Evolutionary conservation across 1,284 basidiomycete genomes (phyloP), one percentile per base, ranked within the genome.

Genomic region (Schizophyllum commune): DNA sequence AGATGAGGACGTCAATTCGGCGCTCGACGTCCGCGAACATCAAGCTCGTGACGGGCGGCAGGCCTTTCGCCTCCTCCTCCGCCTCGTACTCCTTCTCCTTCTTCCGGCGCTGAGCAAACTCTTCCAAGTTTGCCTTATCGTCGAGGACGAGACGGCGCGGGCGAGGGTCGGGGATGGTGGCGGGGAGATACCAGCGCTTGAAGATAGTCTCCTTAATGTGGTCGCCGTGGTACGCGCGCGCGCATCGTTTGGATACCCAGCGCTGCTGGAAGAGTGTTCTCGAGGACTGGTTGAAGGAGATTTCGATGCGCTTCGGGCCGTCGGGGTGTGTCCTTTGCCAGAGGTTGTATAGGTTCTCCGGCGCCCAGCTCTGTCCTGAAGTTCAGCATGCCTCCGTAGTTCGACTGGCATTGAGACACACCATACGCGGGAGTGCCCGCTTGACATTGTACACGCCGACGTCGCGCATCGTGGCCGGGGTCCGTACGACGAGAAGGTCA

Each of bases 191-290:
- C 91, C 94, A 96, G 58, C 92, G 86, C 73, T 96, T 96, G 84
- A 98, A 98, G 52, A 88, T 86, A 69, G 89, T 91, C 77, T 96
- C 94, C 60, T 89, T 88, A 65, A 98, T 94, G 75, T 86, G 91
- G 81, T 99, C 96, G 52, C 96, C 96, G 72, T 99, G 96, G 79
- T 99, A 99, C 4, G 87, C 95, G 62, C 96, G 88, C 33, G 94
- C 83, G 64, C 96, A 84, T n/a, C 88, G 83, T 75, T 98, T 98
- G 17, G 93, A 85, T 22, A 80, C 80, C 92, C 94, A 98, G 52
- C 96, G 89, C 71, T 98, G 92, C 75, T 97, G 92, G 77, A 92
- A 98, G 58, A 98, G 83, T 0, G 91, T 89, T 61, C 80, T 82
- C 59, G 63, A 66, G 22, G 72, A 71, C 11, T 77, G 75, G 60